A percentile compares a stretch with the other conserved stretches of the same genome.
Evolutionary conservation across 2,329 filamentous ascomycete genomes (phyloP).

Genomic region (Xylariales sp.): DNA sequence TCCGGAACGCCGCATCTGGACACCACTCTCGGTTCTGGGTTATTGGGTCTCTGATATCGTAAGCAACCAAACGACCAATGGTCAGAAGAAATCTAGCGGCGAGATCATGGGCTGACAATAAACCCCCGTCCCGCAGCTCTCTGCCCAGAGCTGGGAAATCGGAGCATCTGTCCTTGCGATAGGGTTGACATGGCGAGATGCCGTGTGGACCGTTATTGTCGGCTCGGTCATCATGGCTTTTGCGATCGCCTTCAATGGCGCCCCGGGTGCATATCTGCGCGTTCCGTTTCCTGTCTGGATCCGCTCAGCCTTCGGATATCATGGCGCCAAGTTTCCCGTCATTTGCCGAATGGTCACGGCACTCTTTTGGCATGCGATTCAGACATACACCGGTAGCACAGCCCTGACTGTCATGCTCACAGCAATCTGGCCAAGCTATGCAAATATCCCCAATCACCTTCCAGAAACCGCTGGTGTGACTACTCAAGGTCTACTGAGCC

Average conservation of each 20-base stretch:
- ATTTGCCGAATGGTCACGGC: constrained; percentile 29
- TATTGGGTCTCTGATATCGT: constrained; percentile 8
- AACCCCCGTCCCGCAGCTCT: constrained; percentile 2
- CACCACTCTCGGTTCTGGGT: constrained; percentile 3
- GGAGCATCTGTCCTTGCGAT: constrained; percentile 7
- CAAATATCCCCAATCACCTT: constrained; percentile 35
- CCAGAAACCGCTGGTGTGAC: constrained; percentile 25
- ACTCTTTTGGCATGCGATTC: constrained; percentile 32
- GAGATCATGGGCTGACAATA: no score
- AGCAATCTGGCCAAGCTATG: constrained; percentile 36
- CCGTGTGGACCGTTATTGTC: constrained; percentile 5
- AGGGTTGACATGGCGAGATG: constrained; percentile 7
- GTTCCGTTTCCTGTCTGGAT: constrained; percentile 26
- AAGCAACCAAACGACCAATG: neutral
- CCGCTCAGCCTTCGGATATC: constrained; percentile 27
- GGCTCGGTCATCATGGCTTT: constrained; percentile 12
- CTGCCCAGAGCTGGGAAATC: constrained; percentile 7
- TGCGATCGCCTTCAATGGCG: constrained; percentile 24
- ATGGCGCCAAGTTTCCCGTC: constrained; percentile 24
- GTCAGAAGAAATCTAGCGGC: no score
- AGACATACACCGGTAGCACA: constrained; percentile 25
- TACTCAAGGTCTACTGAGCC: constrained; percentile 7
- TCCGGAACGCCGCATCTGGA: constrained; percentile 4
- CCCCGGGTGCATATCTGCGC: constrained; percentile 18
- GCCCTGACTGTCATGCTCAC: constrained; percentile 25